Base-by-base conservation (phyloP, 352 stramenopile genomes). In the Phytopythium oedochilum region DNA sequence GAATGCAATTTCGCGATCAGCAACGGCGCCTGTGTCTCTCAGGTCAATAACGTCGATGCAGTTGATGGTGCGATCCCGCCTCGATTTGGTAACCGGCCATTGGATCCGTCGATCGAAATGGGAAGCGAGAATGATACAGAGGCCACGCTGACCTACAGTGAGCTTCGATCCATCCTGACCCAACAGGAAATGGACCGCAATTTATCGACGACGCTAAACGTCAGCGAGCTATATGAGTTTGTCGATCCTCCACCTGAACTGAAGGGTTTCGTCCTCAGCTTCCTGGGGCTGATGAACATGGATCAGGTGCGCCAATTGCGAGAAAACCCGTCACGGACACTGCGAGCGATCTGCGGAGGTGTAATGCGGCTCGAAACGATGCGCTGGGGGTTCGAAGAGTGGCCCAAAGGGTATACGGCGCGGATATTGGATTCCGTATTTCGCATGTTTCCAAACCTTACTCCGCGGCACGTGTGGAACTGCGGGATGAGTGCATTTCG, bases 271-370 rank as follows among this genome's bases (percentile, higher is more conserved):
- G 69, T 86, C 14, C 55, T 88, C 11, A 86, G 76, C 49, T 88
- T 89, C 31, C 62, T 89, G 0, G 79, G 79, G 0, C 39, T 89
- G 0, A 62, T 86, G n/a, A 88, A 88, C 35, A 52, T 89, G 12
- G 53, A 72, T 0, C 74, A 89, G 50, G 70, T 66, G 2, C 51
- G 68, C 18, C 57, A 68, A 35, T 52, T 88, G 47, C 76, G 73
- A 8, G 34, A 39, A 10, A 69, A 69, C 45, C 71, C 75, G 6
- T 66, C 42, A 18, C 59, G 65, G 40, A 70, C 78, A 1, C 56
- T 89, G 0, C 73, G 78, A 23, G 60, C 70, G 10, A 43, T 87
- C 2, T 92, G 82, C 44, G 57, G 60, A 7, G 82, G 77, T 1
- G 44, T 92, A 1, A 58, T 70, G 45, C 77, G 82, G 7, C 52